Evolutionary conservation across 228 moss, liverwort and hornwort genomes (phyloP), one percentile per base, ranked within the genome.

Genomic region (Sphagnum magellanicum): DNA sequence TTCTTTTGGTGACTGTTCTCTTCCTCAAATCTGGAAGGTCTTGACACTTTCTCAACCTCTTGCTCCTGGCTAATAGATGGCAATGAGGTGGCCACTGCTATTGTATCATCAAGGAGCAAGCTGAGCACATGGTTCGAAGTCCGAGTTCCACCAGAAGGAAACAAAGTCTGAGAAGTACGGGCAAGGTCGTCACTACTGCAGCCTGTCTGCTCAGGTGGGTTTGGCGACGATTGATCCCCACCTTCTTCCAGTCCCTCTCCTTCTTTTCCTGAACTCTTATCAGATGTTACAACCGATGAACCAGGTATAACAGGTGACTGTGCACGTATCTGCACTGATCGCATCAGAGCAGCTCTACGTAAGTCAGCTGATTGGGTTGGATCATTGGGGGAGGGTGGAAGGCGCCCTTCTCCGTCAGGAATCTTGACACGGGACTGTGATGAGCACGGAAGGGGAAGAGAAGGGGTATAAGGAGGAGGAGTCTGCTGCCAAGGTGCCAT

Each of bases 331-430:
- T 85, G 85, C 5, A 88, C 74, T 32, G 85, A 80, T 47, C 88
- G 88, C 53, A 88, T 70, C n/a, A 88, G 78, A 55, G 88, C 82
- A 48, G 88, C 85, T 65, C 82, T 74, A 48, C 88, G 51, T 50
- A 88, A 48, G 69, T 88, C 88, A 16, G 88, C 88, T 52, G 85
- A 88, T 70, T 88, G 88, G 76, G 85, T 85, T 63, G 85, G 82
- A 67, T 88, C 88, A 7, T 76, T 83, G 1, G 85, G 88, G 16
- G 85, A 88, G 6, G 88, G 80, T 16, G 88, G 85, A 70, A 85
- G 74, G n/a, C 85, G 79, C 10, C 88, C 83, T 67, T 85, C 88
- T 1, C 73, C 67, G 16, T 85, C 85, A 9, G 74, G 70, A 50
- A 72, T 81, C 74, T 83, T 83, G n/a, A 74, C 67, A 12, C 85